Percentiles rank a stretch among this genome's conserved stretches.
These are phyloP conservation scores for Geranium brycei DNA, from an alignment of 345 rosid genomes.

Conservation along the genomic window DNA sequence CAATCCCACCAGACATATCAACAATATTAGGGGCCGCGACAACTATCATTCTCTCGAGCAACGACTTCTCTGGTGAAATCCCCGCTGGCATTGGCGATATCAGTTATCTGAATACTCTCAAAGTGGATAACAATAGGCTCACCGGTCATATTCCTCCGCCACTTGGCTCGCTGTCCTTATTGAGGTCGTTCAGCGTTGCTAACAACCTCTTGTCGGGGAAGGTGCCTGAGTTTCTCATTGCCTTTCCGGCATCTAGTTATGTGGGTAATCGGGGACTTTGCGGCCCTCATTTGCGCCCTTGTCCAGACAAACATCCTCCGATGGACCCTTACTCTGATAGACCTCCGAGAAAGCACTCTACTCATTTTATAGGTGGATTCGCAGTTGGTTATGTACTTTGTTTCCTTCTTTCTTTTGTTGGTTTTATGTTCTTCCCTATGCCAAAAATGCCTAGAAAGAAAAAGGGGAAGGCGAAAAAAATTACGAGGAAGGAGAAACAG, in stretches of 20 bases:
- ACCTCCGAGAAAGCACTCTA: background rate
- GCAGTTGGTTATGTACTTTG: slow-evolving; percentile 1
- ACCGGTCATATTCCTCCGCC: slow-evolving; percentile 13
- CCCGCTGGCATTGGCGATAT: slow-evolving; percentile 12
- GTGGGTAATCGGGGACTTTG: slow-evolving; percentile 16
- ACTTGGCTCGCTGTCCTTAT: slow-evolving; percentile 2
- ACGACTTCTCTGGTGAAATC: slow-evolving; percentile 22
- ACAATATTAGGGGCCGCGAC: background rate
- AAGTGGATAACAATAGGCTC: slow-evolving; percentile 12
- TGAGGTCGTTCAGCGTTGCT: slow-evolving; percentile 15
- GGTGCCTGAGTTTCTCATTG: slow-evolving; percentile 6
- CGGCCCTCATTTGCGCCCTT: slow-evolving; percentile 7
- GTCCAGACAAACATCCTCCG: background rate
- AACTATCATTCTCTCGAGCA: slow-evolving; percentile 11
- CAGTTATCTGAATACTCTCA: slow-evolving; percentile 10
- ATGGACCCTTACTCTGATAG: no score
- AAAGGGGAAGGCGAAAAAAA: background rate
- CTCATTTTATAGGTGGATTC: slow-evolving; percentile 5
- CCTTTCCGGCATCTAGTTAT: background rate
- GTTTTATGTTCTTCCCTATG: background rate
- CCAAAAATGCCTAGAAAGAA: background rate
- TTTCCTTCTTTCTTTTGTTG: background rate
- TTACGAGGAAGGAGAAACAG: background rate
- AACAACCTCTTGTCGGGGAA: slow-evolving; percentile 16
- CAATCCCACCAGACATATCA: slow-evolving; percentile 11